Base-by-base conservation (phyloP, 208 protist species). In the Acanthamoeba sp. region DNA sequence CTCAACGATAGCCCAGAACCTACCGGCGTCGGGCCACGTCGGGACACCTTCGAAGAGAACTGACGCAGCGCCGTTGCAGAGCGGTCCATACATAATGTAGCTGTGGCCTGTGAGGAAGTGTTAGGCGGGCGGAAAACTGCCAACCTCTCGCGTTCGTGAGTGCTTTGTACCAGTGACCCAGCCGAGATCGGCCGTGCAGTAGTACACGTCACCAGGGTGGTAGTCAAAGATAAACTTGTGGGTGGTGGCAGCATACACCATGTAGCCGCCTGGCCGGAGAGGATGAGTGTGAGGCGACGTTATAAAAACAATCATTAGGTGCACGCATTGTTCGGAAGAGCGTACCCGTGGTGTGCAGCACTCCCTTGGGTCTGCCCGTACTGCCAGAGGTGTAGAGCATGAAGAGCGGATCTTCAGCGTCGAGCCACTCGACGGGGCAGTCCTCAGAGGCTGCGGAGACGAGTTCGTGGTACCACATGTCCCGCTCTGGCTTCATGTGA, bases 51-150 rank as follows among this genome's bases (percentile, higher is more conserved):
- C 99, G 94, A 99, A 99, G 22, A 99, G 96, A 42, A 99, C 96
- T 24, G 98, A 98, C 2, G 99, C 99, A 16, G 98, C 98, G 84
- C 98, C 98, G 96, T 99, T 98, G 55, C 97, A 89, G 62, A 99
- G 97, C n/a, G 99, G 99, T 80, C 99, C 99, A 95, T 99, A 99
- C 7, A 98, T 97, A 57, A 99, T 98, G 96, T 99, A 99, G 55
- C 97, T 98, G 96, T 99, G 99, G 48, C 99, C 99, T 12, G 99
- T 50, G 45, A 99, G 89, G 99, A 99, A 98, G 98, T 99, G 82
- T 98, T 98, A 14, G 84, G 98, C 96, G 93, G 98, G 98, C 4
- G 97, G 98, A 16, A 97, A 98, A 95, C 98, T 98, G 24, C n/a
- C n/a, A n/a, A n/a, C n/a, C n/a, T n/a, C n/a, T n/a, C n/a, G n/a